Conservation (phyloP, 179 eudicot genomes). For the Beta macrorhiza region DNA sequence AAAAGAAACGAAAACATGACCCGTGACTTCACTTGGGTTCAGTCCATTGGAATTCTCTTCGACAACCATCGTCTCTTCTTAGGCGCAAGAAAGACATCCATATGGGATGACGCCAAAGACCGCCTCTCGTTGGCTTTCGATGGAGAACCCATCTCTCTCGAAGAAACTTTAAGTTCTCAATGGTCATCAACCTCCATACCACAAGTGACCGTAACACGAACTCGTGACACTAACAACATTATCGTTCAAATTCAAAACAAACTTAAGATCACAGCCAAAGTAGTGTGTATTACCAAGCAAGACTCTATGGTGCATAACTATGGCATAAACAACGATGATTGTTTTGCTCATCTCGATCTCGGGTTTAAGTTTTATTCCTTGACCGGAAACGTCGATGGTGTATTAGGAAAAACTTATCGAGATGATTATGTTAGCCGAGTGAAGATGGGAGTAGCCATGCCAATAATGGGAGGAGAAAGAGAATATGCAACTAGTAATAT, state of each 20-base stretch:
- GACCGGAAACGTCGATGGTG: constrained; percentile 39
- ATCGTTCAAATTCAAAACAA: constrained; percentile 39
- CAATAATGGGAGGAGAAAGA: constrained; percentile 46
- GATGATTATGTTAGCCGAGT: constrained; percentile 42
- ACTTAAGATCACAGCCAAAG: constrained; percentile 49
- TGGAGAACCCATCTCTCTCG: constrained; percentile 35
- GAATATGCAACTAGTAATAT: constrained; percentile 36
- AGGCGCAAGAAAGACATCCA: constrained; percentile 46
- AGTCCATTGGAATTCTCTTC: constrained; percentile 48
- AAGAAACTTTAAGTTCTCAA: constrained; percentile 4
- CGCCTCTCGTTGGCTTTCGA: constrained; percentile 36
- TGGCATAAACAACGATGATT: constrained; percentile 41
- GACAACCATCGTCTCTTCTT: constrained; percentile 39
- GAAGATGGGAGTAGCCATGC: constrained; percentile 43
- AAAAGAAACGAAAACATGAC: constrained; percentile 37
- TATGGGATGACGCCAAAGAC: constrained; percentile 45
- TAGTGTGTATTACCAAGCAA: constrained; percentile 38
- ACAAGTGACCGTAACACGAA: constrained; percentile 9
- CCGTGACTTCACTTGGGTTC: constrained; percentile 59
- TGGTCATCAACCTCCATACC: constrained; percentile 19
- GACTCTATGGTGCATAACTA: constrained; percentile 53
- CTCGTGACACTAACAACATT: constrained; percentile 9
- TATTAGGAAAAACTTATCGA: constrained; percentile 55
- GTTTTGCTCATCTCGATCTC: constrained; percentile 64
- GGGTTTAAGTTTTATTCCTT: constrained; percentile 39